Conservation (phyloP, 192 early-diverging fungal species). For the Entomortierella lignicola region DNA sequence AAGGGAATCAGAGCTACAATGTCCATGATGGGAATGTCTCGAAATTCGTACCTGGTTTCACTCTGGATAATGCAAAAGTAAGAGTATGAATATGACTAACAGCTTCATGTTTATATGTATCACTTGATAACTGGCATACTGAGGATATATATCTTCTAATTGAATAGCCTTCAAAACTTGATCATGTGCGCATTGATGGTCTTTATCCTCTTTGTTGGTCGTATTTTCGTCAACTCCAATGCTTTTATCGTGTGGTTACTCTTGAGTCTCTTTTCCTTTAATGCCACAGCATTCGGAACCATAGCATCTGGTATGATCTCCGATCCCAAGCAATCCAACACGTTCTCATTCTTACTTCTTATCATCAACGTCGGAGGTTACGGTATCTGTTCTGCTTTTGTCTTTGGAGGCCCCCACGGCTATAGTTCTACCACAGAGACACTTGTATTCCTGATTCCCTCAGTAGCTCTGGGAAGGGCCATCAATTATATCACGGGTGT, state of each 20-base stretch:
- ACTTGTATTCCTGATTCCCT: slow-evolving; percentile 39
- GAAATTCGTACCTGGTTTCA: slow-evolving; percentile 30
- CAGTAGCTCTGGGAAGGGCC: slow-evolving; percentile 48
- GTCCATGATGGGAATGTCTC: slow-evolving; percentile 53
- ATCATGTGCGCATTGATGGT: slow-evolving; percentile 41
- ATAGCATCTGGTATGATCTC: slow-evolving; percentile 33
- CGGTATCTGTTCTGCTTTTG: slow-evolving; percentile 32
- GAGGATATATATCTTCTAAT: too few relatives aligned
- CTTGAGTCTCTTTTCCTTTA: slow-evolving; percentile 53
- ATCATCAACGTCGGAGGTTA: slow-evolving; percentile 28
- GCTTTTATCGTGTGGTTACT: slow-evolving; percentile 44
- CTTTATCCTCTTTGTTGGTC: slow-evolving; percentile 47
- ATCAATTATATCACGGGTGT: slow-evolving; percentile 47
- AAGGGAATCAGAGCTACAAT: slow-evolving; percentile 44
- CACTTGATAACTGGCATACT: too few relatives aligned
- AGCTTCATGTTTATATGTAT: background rate
- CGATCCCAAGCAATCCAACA: slow-evolving; percentile 53
- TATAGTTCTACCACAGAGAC: slow-evolving; percentile 29
- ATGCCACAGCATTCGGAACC: slow-evolving; percentile 38
- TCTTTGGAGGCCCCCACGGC: slow-evolving; percentile 23
- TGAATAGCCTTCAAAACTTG: slow-evolving; percentile 35
- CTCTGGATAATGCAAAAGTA: slow-evolving; percentile 54
- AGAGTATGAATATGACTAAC: slow-evolving; percentile 4
- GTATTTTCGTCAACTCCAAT: slow-evolving; percentile 37
- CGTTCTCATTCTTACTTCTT: slow-evolving; percentile 26